Evolutionary conservation across 441 rosid genomes (phyloP).

Genomic region (Pelargonium cotyledonis): DNA sequence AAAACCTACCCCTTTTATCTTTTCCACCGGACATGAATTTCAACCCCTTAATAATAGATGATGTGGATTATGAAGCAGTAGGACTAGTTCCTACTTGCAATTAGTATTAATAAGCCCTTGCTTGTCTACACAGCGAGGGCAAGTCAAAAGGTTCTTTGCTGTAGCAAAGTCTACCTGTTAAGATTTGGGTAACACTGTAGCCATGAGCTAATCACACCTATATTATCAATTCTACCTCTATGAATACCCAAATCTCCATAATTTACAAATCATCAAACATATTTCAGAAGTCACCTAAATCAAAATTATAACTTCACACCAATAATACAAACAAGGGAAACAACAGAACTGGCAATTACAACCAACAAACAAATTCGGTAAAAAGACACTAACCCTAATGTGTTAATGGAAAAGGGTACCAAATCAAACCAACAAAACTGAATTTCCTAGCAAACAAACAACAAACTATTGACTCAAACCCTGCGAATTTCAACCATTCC

Average conservation of each 20-base stretch:
- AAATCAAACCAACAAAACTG: neutral
- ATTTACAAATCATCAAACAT: neutral
- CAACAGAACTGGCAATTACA: neutral
- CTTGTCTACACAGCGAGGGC: no score
- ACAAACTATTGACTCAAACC: neutral
- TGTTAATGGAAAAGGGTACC: neutral
- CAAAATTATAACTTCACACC: neutral
- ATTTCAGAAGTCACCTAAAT: neutral
- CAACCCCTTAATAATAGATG: no score
- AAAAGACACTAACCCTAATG: constrained; percentile 3
- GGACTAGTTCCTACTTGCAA: no score
- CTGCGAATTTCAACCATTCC: neutral
- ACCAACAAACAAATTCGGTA: neutral
- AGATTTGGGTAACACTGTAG: no score
- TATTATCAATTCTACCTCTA: no score
- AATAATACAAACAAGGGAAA: neutral
- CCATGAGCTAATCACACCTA: no score
- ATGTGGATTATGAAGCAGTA: no score
- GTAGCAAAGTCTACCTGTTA: no score
- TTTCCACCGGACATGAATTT: neutral
- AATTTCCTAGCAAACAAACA: neutral
- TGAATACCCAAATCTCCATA: neutral
- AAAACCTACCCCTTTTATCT: neutral
- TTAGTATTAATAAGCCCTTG: no score
- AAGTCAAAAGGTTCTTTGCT: no score